Percentiles rank a stretch among this genome's conserved stretches.
Conservation (phyloP, 2,329 filamentous ascomycete species). For the Aspergillus spinulosporus region DNA sequence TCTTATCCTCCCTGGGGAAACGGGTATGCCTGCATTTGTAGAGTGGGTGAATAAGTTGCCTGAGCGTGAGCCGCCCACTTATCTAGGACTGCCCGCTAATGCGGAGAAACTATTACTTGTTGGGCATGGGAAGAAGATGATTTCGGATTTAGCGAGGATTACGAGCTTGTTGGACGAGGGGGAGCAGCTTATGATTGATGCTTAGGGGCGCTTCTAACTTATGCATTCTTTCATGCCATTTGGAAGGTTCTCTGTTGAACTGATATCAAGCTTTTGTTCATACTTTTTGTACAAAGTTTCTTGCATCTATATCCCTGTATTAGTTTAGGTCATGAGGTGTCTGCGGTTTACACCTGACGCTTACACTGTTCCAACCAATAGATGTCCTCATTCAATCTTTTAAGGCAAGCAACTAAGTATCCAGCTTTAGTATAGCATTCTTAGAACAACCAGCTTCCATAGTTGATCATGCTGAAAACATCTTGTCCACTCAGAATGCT, state of each 20-base stretch:
- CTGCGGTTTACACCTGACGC: too few relatives aligned
- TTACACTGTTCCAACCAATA: too few relatives aligned
- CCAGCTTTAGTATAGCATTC: too few relatives aligned
- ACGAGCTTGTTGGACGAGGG: constrained; percentile 89
- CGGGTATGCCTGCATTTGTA: constrained; percentile 80
- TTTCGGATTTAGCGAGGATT: constrained; percentile 79
- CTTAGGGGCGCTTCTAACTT: constrained; percentile 5
- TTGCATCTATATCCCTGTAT: too few relatives aligned
- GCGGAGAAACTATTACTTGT: constrained; percentile 94
- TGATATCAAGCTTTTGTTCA: neutral
- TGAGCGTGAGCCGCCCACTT: constrained; percentile 93
- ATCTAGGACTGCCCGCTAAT: constrained; percentile 88
- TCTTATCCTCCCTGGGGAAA: constrained; percentile 75
- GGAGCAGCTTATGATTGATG: constrained; percentile 80
- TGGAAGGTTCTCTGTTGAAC: neutral
- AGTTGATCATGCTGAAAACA: too few relatives aligned
- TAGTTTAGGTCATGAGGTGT: too few relatives aligned
- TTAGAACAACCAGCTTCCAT: too few relatives aligned
- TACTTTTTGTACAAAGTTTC: too few relatives aligned
- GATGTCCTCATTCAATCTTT: too few relatives aligned
- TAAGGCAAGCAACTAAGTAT: too few relatives aligned
- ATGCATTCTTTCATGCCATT: neutral
- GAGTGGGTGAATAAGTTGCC: constrained; percentile 89
- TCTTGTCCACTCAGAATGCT: too few relatives aligned
- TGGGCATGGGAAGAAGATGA: constrained; percentile 80